phyloP scores from a whole-genome alignment of 805 yeast species.

The Pachysolen tannophilus region DNA sequence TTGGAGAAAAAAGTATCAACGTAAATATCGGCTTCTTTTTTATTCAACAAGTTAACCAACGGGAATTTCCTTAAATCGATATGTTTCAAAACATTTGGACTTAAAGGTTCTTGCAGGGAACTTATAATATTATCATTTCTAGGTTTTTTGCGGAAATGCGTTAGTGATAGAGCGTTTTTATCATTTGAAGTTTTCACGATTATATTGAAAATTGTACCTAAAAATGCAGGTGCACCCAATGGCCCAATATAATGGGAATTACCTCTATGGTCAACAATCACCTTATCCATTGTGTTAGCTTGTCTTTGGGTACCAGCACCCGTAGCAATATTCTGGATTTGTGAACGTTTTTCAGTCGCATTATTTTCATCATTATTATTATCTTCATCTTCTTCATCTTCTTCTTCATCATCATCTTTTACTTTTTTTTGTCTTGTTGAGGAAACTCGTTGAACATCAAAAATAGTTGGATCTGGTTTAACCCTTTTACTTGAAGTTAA shows the following conservation, averaged over 20 bases:
- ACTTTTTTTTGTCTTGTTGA: too few species aligned
- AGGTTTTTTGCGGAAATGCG: too few species aligned
- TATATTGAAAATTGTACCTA: slow-evolving; percentile 6
- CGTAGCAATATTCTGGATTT: not conserved
- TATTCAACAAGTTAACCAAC: slow-evolving; percentile 23
- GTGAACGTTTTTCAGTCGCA: not conserved
- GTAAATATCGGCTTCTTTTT: slow-evolving; percentile 28
- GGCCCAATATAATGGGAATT: slow-evolving; percentile 14
- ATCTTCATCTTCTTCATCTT: not conserved
- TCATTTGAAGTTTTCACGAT: slow-evolving; percentile 5
- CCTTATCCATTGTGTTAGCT: slow-evolving; percentile 5
- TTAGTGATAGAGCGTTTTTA: too few species aligned
- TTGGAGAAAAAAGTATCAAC: slow-evolving; percentile 30
- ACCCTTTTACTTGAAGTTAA: slow-evolving; percentile 9
- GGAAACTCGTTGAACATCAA: not conserved
- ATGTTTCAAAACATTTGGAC: not conserved
- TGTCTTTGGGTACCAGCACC: not conserved
- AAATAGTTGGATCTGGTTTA: not conserved
- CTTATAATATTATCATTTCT: too few species aligned
- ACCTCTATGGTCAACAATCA: slow-evolving; percentile 13
- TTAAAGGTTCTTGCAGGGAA: not conserved
- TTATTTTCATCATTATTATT: not conserved
- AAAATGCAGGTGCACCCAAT: slow-evolving; percentile 12
- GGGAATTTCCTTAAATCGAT: slow-evolving; percentile 30
- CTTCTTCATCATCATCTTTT: slow-evolving; percentile 2